Evolutionary conservation across 202 grass and related monocot genomes (phyloP).

Genomic region (Schoenoplectus triqueter): DNA sequence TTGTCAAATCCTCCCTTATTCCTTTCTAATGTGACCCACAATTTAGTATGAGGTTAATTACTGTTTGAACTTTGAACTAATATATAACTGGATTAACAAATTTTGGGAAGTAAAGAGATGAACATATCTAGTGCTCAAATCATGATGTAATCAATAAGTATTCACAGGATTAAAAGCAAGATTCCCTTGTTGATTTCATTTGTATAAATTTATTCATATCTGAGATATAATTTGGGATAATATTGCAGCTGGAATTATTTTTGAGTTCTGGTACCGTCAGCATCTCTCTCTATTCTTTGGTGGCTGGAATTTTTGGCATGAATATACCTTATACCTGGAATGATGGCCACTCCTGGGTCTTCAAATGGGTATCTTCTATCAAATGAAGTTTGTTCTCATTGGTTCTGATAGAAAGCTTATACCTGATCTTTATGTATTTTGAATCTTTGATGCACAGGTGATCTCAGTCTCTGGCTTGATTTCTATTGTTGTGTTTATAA

Average conservation of each 20-base stretch:
- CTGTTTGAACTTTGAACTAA: neutral
- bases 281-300: conserved; percentile 84
- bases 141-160: neutral
- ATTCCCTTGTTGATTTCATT: neutral
- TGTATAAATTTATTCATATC: neutral
- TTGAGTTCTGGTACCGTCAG: conserved; percentile 89
- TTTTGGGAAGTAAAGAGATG: neutral
- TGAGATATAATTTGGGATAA: neutral
- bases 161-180: conserved; percentile 12
- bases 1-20: neutral
- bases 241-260: conserved; percentile 80
- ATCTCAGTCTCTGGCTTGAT: conserved; percentile 68
- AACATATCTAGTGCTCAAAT: neutral
- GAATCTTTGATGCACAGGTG: conserved; percentile 54
- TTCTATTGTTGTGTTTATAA: conserved; percentile 60
- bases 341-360: conserved; percentile 57
- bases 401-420: neutral
- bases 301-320: conserved; percentile 95
- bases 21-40: neutral
- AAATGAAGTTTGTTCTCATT: conserved; percentile 26
- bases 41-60: conserved; percentile 2
- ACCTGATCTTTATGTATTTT: conserved; percentile 33
- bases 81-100: neutral
- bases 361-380: conserved; percentile 69
- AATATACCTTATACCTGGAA: conserved; percentile 99